phyloP scores from a whole-genome alignment of 2,329 filamentous ascomycete genomes.

The Thelonectria rubi region DNA sequence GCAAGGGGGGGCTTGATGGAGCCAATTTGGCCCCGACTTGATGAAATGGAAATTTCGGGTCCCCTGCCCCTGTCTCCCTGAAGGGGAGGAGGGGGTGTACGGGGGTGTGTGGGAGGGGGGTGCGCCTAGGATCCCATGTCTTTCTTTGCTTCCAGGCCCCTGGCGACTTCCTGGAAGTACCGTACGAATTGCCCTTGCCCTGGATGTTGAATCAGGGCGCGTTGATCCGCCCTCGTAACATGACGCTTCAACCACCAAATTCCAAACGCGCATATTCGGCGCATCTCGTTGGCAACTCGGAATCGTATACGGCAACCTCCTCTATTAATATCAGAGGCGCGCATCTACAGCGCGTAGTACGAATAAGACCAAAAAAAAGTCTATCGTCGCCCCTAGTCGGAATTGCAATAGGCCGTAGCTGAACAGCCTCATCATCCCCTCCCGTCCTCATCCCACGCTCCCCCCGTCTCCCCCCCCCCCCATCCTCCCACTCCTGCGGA shows the following conservation, averaged over 20 bases:
- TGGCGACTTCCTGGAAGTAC: neutral
- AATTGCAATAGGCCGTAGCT: neutral
- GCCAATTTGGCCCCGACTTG: neutral
- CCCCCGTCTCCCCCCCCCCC: conserved; percentile 12
- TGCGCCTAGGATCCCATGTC: too few relatives aligned
- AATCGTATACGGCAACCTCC: neutral
- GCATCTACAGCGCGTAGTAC: neutral
- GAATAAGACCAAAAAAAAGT: conserved; percentile 1
- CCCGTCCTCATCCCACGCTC: conserved; percentile 12
- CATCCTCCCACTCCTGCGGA: conserved; percentile 6
- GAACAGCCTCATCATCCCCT: too few relatives aligned
- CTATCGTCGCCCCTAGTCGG: neutral
- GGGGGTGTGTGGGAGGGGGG: too few relatives aligned
- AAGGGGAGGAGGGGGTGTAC: neutral
- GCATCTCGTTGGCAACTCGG: neutral
- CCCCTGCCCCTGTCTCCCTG: neutral
- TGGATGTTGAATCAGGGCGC: conserved; percentile 8
- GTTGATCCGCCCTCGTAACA: conserved; percentile 15
- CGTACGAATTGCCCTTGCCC: neutral
- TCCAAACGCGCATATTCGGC: neutral
- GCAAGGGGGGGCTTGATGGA: neutral
- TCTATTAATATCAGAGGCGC: neutral
- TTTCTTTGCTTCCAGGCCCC: too few relatives aligned
- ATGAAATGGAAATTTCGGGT: conserved; percentile 1
- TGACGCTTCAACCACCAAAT: conserved; percentile 4